Percentiles rank a stretch among this genome's conserved stretches.
Evolutionary conservation across 495 filamentous ascomycete genomes (phyloP).

Genomic region (Lepraria neglecta): DNA sequence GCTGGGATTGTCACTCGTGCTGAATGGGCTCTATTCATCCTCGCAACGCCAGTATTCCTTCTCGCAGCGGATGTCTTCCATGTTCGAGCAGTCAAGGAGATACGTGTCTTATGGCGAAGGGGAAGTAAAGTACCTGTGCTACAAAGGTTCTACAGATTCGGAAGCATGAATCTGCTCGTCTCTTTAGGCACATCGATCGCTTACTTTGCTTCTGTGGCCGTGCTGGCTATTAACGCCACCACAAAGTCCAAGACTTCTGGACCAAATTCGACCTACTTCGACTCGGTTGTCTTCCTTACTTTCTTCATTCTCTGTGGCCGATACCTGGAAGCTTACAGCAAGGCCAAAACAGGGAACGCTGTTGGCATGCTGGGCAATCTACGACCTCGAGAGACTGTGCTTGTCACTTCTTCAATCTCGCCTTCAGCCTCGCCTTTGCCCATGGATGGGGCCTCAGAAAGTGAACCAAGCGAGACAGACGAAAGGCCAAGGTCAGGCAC

Average conservation of each 20-base stretch:
- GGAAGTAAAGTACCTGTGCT: conserved; percentile 69
- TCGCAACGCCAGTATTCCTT: conserved; percentile 87
- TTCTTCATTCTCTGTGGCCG: conserved; percentile 81
- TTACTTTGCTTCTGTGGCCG: conserved; percentile 75
- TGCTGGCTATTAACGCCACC: conserved; percentile 64
- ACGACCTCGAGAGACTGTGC: conserved; percentile 68
- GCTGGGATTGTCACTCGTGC: conserved; percentile 66
- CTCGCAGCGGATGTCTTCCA: conserved; percentile 86
- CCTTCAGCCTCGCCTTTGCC: not conserved
- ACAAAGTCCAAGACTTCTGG: conserved; percentile 33
- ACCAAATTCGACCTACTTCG: conserved; percentile 72
- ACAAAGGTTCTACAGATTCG: conserved; percentile 81
- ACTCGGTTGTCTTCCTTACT: conserved; percentile 89
- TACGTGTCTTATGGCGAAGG: conserved; percentile 72
- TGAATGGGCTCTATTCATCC: conserved; percentile 77
- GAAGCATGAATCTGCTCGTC: conserved; percentile 94
- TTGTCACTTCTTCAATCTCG: conserved; percentile 42
- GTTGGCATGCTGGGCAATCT: conserved; percentile 73
- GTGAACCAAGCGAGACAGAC: not conserved
- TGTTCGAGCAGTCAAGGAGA: conserved; percentile 66
- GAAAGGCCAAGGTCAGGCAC: conserved; percentile 22
- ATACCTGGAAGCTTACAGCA: conserved; percentile 85
- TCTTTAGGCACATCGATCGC: conserved; percentile 84
- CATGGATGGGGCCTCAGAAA: not conserved
- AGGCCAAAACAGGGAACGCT: conserved; percentile 84